phyloP scores from a whole-genome alignment of 163 green algal species.

The Chloromonas sp. region DNA sequence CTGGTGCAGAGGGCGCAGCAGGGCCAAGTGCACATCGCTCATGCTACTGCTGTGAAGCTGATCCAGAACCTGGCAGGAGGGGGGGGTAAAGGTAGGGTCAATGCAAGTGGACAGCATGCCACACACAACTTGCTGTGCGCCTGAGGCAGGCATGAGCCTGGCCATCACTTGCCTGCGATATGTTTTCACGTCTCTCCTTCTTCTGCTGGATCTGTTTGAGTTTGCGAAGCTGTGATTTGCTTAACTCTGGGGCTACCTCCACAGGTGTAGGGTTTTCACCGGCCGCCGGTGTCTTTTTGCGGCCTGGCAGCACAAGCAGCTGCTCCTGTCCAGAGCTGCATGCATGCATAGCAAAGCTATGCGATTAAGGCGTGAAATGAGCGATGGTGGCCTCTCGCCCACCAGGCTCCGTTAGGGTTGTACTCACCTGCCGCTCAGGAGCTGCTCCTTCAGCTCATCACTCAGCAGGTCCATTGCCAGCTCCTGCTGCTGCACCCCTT shows the following conservation, averaged over 20 bases:
- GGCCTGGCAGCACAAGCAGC: too few species aligned
- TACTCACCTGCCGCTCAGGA: background rate
- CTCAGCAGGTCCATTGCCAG: background rate
- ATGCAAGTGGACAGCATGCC: background rate
- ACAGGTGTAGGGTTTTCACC: too few species aligned
- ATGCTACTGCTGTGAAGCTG: constrained; percentile 3
- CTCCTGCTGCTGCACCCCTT: background rate
- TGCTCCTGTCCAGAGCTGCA: too few species aligned
- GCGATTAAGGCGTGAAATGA: too few species aligned
- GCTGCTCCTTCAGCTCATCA: constrained; percentile 4
- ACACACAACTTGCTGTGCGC: background rate
- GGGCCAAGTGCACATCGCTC: constrained; percentile 39
- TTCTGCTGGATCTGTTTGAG: constrained; percentile 53
- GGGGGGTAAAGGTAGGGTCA: background rate
- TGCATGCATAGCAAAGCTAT: too few species aligned
- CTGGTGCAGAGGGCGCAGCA: constrained; percentile 57
- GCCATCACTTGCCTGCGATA: constrained; percentile 25
- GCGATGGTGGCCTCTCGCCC: too few species aligned
- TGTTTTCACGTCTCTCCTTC: constrained; percentile 51
- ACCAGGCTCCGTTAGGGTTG: too few species aligned
- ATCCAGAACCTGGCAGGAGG: background rate
- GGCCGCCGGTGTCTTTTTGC: too few species aligned
- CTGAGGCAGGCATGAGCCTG: background rate
- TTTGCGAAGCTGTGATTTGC: constrained; percentile 45
- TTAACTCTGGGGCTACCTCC: constrained; percentile 1